Conservation (phyloP, 129 eudicot genomes). For the Escallonia rubra region DNA sequence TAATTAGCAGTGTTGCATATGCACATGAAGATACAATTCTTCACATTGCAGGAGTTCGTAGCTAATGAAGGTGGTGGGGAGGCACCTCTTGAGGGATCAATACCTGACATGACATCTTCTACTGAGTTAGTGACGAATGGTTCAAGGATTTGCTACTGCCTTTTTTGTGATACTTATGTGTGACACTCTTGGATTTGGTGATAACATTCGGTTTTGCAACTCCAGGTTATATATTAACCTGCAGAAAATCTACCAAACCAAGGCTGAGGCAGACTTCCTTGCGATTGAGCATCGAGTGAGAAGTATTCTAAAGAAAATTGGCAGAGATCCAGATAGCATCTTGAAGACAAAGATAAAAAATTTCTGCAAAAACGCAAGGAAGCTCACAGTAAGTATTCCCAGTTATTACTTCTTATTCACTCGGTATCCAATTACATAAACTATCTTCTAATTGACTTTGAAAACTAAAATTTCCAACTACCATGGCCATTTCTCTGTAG, state of each 20-base stretch:
- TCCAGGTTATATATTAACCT: slow-evolving; percentile 77
- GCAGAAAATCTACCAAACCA: slow-evolving; percentile 90
- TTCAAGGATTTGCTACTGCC: not conserved
- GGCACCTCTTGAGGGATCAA: slow-evolving; percentile 96
- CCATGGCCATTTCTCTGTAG: not conserved
- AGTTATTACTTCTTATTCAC: not conserved
- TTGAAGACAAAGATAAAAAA: slow-evolving; percentile 60
- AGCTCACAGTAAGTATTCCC: slow-evolving; percentile 57
- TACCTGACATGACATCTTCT: slow-evolving; percentile 98
- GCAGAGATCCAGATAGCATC: slow-evolving; percentile 80
- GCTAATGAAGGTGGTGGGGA: slow-evolving; percentile 95
- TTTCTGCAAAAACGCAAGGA: slow-evolving; percentile 93
- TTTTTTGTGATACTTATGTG: not conserved
- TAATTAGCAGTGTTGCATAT: no score
- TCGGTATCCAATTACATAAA: not conserved
- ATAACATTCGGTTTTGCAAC: slow-evolving; percentile 3
- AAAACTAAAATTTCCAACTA: not conserved
- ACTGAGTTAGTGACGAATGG: slow-evolving; percentile 63
- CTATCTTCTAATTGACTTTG: not conserved
- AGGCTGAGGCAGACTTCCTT: slow-evolving; percentile 91
- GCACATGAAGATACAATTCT: not conserved
- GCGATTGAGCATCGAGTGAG: slow-evolving; percentile 67
- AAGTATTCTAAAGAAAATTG: slow-evolving; percentile 64
- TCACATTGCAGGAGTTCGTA: slow-evolving; percentile 70
- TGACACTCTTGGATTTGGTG: not conserved